Conservation (phyloP, 1,139 yeast species). For the Saccharomyces pastorianus region DNA sequence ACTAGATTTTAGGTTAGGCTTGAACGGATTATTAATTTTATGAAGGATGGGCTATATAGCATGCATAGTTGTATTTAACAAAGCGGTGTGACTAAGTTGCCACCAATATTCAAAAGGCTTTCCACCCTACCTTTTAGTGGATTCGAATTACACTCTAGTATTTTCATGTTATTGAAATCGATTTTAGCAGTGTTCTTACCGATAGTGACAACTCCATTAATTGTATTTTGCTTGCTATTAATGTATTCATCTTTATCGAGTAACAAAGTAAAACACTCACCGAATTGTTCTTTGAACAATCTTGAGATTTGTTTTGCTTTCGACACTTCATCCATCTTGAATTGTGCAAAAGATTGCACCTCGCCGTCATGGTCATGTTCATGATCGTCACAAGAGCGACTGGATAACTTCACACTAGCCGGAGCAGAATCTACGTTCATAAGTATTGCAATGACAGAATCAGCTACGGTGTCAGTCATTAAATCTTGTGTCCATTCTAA, state of each 20-base stretch:
- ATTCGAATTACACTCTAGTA: conserved; percentile 59
- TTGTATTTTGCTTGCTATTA: conserved; percentile 41
- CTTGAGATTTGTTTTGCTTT: conserved; percentile 57
- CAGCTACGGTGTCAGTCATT: conserved; percentile 90
- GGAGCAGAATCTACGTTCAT: conserved; percentile 92
- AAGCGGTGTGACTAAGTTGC: conserved; percentile 77
- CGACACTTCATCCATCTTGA: conserved; percentile 34
- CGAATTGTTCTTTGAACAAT: conserved; percentile 77
- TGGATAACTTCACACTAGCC: conserved; percentile 81
- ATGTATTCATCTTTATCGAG: conserved; percentile 33
- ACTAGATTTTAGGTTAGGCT: not conserved
- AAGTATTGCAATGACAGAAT: conserved; percentile 81
- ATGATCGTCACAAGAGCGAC: conserved; percentile 44
- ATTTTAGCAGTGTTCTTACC: conserved; percentile 71
- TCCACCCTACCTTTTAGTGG: conserved; percentile 77
- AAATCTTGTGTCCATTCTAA: conserved; percentile 91
- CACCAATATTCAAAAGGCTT: conserved; percentile 70
- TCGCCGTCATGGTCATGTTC: conserved; percentile 14
- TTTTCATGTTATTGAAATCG: conserved; percentile 54
- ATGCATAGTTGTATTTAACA: conserved; percentile 13
- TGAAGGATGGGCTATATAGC: not conserved
- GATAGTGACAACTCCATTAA: conserved; percentile 37
- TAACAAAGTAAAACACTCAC: conserved; percentile 48
- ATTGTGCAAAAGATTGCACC: not conserved
- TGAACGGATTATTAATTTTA: not conserved